These are phyloP conservation scores for Backusella mclennaniae DNA, from an alignment of 192 early-diverging fungal species.

Conservation along the genomic window DNA sequence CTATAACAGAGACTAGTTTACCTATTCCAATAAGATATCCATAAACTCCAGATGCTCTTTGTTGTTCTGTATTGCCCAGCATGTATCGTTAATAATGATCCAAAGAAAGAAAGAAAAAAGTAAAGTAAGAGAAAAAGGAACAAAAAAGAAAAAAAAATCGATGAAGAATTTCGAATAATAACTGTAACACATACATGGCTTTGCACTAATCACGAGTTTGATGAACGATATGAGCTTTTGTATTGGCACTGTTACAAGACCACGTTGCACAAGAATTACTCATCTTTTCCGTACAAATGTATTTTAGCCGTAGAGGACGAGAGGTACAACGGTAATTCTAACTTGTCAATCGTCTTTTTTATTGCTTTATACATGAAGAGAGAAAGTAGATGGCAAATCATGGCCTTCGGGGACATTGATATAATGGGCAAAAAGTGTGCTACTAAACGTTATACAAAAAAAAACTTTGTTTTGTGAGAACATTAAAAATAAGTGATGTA, in stretches of 20 bases:
- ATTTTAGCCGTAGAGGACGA: background rate
- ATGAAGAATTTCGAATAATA: background rate
- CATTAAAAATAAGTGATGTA: no score
- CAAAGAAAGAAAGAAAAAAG: background rate
- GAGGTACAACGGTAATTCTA: no score
- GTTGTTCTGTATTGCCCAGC: background rate
- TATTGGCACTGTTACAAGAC: background rate
- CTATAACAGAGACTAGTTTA: background rate
- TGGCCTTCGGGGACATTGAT: no score
- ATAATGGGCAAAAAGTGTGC: no score
- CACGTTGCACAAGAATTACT: background rate
- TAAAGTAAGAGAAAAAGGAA: background rate
- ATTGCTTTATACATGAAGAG: no score
- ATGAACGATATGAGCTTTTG: background rate
- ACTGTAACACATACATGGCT: background rate
- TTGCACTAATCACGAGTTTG: background rate
- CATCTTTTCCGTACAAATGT: background rate
- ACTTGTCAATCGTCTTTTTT: no score
- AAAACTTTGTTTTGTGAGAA: no score
- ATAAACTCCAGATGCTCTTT: background rate
- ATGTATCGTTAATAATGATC: background rate
- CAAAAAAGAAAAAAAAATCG: background rate
- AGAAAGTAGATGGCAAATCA: no score
- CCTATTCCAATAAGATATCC: conserved; percentile 37
- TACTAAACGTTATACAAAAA: no score